Base-by-base conservation (phyloP, 306 rosid species). In the Gleditsia sinensis region DNA sequence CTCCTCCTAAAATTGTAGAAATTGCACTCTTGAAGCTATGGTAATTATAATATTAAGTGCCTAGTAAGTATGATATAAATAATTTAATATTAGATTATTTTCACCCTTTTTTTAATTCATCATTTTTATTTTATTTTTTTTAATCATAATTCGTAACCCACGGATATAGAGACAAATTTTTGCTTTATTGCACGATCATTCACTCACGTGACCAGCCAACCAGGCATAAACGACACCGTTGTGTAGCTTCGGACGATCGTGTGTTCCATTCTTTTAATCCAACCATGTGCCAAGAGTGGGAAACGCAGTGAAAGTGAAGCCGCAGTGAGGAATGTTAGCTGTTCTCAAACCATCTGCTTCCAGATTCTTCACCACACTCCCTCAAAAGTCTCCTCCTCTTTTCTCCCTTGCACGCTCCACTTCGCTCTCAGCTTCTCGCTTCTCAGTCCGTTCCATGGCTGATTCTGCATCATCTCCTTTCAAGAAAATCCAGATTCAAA, bases 391-490 rank as follows among this genome's bases (percentile, higher is more conserved):
- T 20, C 13, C 73, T n/a, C 7, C 73, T 14, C 9, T 57, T 53
- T 61, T 79, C 77, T 73, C 82, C 11, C 37, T 74, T 63, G 30
- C 33, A 24, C 80, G 71, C 67, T 67, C 59, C 61, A 68, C 75
- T 77, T 62, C 81, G 21, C 82, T 81, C 72, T 17, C 71, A 5
- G 13, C 36, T 45, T 81, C 79, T 74, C 87, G 89, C 77, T 67
- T 78, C 75, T 88, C 92, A n/a, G 79, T 88, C n/a, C 91, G 90
- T 32, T 75, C 88, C 45, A 91, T 91, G 89, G 95, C 96, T 36
- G 83, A 82, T 69, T 86, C 96, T 32, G 76, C 92, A 14, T 74
- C 87, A 10, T 77, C 90, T 23, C 89, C 92, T 59, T 94, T 94
- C 87, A 86, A 82, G 72, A 90, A 91, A 86, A 83, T 94, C 72